Evolutionary conservation across 2,329 filamentous ascomycete genomes (phyloP), one percentile per base, ranked within the genome.

Genomic region (Colletotrichum nymphaeae): DNA sequence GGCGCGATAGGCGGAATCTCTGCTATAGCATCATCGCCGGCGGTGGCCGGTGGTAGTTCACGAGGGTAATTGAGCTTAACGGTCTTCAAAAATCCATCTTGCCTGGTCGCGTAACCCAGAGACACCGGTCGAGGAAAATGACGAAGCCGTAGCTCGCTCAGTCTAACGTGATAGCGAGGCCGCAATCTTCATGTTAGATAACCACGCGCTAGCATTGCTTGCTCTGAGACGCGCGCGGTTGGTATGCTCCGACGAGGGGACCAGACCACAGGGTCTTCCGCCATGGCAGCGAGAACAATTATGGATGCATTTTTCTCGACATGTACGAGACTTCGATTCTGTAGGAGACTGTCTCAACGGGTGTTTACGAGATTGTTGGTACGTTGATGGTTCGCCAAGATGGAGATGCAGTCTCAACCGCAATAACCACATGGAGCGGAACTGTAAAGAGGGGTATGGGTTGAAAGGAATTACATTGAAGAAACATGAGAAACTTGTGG

Each of bases 301-400:
- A 30, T 46, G 73, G 35, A 79, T 63, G 55, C 63, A 6, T 71
- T 56, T 5, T 9, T 73, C 74, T 8, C 78, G 76, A 42, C 16
- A 5, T 19, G 7, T 3, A 76, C 75, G 5, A 79, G 74, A 12
- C 66, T 59, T 49, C 63, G 60, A 14, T 78, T 63, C 5, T 76
- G 74, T 37, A 77, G 76, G 16, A 79, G 57, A 9, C 77, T 76
- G 46, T 77, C 78, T 9, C 76, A 66, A 11, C 14, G 78, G 77
- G 53, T 78, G 72, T 19, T 74, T 74, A 5, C 78, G 77, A 4
- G 77, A 77, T 76, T 76, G 32, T 76, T 77, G 22, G 74, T 74
- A 30, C 74, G 75, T 64, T 56, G 42, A n/a, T 4, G 19, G 19
- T 22, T n/a, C 8, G 9, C 19, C 2, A n/a, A 8, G 42, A 5